phyloP scores from a whole-genome alignment of 495 filamentous ascomycete genomes.

The Tetracladium marchalianum region DNA sequence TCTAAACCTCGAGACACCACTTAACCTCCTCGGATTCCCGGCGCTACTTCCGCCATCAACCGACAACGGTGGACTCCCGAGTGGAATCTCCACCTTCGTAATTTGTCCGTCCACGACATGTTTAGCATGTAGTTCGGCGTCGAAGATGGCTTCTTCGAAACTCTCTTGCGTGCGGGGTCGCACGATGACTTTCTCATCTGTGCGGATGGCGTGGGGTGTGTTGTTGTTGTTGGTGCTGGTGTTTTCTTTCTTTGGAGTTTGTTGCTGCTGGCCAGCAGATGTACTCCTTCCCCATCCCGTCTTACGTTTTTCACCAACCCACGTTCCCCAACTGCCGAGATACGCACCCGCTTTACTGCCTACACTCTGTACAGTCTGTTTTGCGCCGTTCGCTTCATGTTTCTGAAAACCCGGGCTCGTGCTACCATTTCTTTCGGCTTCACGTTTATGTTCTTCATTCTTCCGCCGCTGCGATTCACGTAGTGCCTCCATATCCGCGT shows the following conservation, averaged over 20 bases:
- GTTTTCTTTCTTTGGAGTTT: conserved; percentile 18
- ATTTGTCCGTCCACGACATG: conserved; percentile 4
- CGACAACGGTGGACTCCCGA: background rate
- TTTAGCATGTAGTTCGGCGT: conserved; percentile 15
- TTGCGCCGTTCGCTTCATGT: conserved; percentile 54
- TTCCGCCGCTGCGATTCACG: conserved; percentile 70
- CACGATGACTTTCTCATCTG: background rate
- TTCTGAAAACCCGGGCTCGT: conserved; percentile 21
- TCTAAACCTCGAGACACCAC: conserved; percentile 4
- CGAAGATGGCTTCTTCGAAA: conserved; percentile 32
- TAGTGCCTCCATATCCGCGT: conserved; percentile 79
- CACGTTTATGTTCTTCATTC: conserved; percentile 38
- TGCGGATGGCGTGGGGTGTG: background rate
- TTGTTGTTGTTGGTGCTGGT: conserved; percentile 10
- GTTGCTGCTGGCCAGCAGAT: conserved; percentile 12
- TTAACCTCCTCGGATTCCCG: background rate
- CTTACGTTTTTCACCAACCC: conserved; percentile 85
- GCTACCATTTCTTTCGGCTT: conserved; percentile 22
- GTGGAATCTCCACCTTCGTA: conserved; percentile 1
- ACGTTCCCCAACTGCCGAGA: conserved; percentile 86
- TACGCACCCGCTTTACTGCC: conserved; percentile 75
- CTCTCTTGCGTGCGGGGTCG: conserved; percentile 25
- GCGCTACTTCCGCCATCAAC: background rate
- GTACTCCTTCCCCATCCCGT: conserved; percentile 38
- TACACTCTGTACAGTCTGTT: conserved; percentile 57